These are phyloP conservation scores for Coniochaeta sp. DNA, from an alignment of 2,329 filamentous ascomycete species.

Conservation along the genomic window DNA sequence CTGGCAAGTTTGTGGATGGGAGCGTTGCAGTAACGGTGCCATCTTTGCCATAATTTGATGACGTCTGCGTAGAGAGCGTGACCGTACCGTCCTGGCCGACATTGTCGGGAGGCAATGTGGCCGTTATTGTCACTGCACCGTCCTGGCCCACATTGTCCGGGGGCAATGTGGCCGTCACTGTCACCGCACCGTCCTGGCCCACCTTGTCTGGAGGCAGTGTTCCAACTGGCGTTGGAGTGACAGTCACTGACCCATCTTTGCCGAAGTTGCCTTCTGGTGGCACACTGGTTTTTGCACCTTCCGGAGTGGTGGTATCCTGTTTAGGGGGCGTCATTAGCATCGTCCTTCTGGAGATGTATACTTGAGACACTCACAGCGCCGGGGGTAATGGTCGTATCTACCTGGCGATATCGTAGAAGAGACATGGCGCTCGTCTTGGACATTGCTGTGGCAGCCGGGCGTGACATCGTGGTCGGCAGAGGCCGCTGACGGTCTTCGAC, in stretches of 20 bases:
- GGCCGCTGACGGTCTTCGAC: slow-evolving; percentile 5
- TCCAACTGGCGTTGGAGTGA: neutral
- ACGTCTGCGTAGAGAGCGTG: neutral
- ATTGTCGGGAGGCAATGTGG: neutral
- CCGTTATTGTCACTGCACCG: neutral
- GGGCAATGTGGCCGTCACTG: neutral
- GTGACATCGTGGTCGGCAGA: neutral
- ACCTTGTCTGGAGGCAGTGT: neutral
- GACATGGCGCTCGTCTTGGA: neutral
- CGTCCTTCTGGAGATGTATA: neutral
- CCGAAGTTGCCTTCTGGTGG: neutral
- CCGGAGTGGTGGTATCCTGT: neutral
- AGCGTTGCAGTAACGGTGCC: neutral
- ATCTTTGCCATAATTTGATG: neutral
- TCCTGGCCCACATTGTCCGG: neutral
- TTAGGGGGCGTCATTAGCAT: neutral
- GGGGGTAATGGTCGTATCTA: neutral
- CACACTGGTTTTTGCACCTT: neutral
- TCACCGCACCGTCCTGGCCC: neutral
- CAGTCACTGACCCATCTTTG: neutral
- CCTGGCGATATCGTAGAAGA: neutral
- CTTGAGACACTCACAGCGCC: neutral
- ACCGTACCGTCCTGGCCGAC: neutral
- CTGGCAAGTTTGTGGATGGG: neutral
- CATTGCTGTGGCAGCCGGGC: neutral